Conservation (phyloP, 169 alveolate species). For the Cryptosporidium bovis region DNA sequence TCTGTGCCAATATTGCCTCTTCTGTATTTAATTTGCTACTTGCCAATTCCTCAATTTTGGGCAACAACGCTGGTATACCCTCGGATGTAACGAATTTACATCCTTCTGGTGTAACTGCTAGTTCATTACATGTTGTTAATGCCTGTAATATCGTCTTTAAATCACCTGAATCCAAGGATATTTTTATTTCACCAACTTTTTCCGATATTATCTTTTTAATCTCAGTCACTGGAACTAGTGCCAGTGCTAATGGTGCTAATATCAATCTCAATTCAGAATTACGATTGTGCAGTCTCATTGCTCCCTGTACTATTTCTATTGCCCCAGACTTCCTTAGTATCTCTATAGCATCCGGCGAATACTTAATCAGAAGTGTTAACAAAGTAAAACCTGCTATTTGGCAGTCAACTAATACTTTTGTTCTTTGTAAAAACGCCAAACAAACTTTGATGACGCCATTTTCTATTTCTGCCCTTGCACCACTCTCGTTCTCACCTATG, state of each 20-base stretch:
- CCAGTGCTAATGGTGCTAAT: conserved; percentile 88
- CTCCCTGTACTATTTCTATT: conserved; percentile 79
- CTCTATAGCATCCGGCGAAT: conserved; percentile 62
- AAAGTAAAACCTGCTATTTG: conserved; percentile 72
- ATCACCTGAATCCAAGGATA: conserved; percentile 52
- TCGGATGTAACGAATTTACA: conserved; percentile 77
- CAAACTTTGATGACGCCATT: conserved; percentile 71
- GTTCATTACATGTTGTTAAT: conserved; percentile 77
- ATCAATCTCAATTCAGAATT: conserved; percentile 84
- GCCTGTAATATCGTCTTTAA: conserved; percentile 77
- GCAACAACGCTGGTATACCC: conserved; percentile 26
- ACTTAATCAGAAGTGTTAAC: conserved; percentile 29
- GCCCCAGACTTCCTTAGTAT: conserved; percentile 67
- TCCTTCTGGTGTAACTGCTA: conserved; percentile 81
- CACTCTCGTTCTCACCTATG: conserved; percentile 56
- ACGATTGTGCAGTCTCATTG: conserved; percentile 88
- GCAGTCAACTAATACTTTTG: conserved; percentile 56
- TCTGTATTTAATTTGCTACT: neutral
- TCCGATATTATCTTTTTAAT: conserved; percentile 86
- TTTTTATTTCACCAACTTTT: conserved; percentile 82
- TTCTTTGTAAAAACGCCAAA: conserved; percentile 64
- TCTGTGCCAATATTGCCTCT: conserved; percentile 33
- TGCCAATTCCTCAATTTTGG: conserved; percentile 43
- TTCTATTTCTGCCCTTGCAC: conserved; percentile 51
- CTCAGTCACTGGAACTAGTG: conserved; percentile 90